Evolutionary conservation across 2,329 filamentous ascomycete genomes (phyloP).

Genomic region (Botryosphaeria dothidea): DNA sequence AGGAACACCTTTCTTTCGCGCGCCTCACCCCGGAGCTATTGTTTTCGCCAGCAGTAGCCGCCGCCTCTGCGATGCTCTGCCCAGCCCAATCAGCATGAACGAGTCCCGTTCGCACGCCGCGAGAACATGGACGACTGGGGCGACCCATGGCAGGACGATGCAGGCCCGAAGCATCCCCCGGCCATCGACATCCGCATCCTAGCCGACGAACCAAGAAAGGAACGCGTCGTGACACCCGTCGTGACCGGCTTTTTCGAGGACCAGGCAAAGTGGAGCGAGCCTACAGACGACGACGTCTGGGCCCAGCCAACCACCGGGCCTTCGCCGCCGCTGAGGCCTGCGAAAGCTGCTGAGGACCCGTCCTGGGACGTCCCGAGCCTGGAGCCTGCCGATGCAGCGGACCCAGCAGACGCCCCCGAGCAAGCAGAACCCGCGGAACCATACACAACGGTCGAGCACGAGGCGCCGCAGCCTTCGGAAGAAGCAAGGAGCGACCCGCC

Average conservation of each 20-base stretch:
- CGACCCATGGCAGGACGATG: constrained; percentile 43
- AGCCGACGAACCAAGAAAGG: constrained; percentile 21
- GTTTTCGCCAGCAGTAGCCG: not conserved
- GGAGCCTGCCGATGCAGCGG: not conserved
- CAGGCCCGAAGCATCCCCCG: constrained; percentile 25
- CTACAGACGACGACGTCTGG: constrained; percentile 33
- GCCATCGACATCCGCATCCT: constrained; percentile 10
- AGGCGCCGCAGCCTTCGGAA: not conserved
- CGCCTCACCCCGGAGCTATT: not conserved
- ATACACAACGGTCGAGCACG: not conserved
- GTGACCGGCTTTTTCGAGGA: constrained; percentile 29
- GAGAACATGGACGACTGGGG: constrained; percentile 44
- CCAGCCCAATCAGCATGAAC: constrained; percentile 11
- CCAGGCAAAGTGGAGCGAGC: constrained; percentile 39
- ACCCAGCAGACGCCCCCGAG: not conserved
- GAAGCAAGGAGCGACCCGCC: not conserved
- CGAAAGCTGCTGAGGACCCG: not conserved
- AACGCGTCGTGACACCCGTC: constrained; percentile 18
- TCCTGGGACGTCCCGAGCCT: not conserved
- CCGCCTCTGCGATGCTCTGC: not conserved
- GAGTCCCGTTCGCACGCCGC: constrained; percentile 20
- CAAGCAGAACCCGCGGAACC: not conserved
- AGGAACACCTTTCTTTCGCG: constrained; percentile 7
- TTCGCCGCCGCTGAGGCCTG: not conserved
- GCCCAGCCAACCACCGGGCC: constrained; percentile 16